Conservation (phyloP, 2,329 filamentous ascomycete genomes). For the Cercospora canescens region DNA sequence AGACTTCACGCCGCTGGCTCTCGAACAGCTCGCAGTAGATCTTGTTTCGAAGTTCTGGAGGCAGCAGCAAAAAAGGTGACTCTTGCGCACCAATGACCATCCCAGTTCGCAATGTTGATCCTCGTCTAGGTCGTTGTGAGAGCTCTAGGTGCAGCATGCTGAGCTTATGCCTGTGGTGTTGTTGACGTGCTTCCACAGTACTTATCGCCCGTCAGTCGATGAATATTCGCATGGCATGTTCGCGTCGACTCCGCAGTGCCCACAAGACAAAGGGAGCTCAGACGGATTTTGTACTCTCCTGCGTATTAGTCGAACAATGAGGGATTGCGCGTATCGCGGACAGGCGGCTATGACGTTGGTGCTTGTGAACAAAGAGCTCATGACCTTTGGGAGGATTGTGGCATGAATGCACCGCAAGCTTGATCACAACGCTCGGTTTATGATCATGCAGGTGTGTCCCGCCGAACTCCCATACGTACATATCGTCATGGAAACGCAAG, state of each 20-base stretch:
- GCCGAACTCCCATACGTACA: neutral
- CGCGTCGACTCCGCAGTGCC: neutral
- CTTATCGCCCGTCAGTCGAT: neutral
- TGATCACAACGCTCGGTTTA: neutral
- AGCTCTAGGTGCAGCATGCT: constrained; percentile 2
- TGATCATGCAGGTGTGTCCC: neutral
- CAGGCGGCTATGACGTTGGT: neutral
- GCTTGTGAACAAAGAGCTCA: neutral
- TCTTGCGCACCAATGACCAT: neutral
- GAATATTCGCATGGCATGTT: neutral
- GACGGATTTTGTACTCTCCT: neutral
- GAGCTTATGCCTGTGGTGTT: neutral
- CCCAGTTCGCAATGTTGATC: neutral
- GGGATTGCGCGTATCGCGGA: constrained; percentile 1
- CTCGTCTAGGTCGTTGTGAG: neutral
- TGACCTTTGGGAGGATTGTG: neutral
- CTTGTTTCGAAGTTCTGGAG: constrained; percentile 19
- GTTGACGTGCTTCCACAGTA: neutral
- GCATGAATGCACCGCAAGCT: neutral
- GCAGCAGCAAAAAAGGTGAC: constrained; percentile 14
- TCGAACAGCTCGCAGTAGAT: constrained; percentile 17
- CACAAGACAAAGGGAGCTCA: neutral
- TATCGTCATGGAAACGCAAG: neutral
- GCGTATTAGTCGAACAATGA: neutral
- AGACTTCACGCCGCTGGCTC: neutral